Evolutionary conservation across 2,329 filamentous ascomycete genomes (phyloP), one percentile per base, ranked within the genome.

Genomic region (Thermothelomyces thermophilus): DNA sequence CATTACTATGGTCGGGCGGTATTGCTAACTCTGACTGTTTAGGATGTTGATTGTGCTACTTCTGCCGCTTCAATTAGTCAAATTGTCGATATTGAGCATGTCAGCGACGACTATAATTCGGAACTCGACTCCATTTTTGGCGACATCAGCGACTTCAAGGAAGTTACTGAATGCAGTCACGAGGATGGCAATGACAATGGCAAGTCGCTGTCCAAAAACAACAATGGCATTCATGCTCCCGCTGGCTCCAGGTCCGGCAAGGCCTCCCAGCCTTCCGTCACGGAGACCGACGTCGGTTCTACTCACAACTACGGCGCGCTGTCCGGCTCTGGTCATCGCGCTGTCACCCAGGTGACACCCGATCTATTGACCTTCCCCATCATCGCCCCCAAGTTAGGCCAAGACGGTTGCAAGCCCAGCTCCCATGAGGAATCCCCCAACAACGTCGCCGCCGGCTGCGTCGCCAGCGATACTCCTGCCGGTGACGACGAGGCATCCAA

Each of bases 111-210:
- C 22, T 7, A 36, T 17, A 31, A 33, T 8, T 49, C 41, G 17
- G 44, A 51, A n/a, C 2, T 14, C 16, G 46, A 46, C 41, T 52
- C 46, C 26, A 14, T 48, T 8, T 52, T 52, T 17, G 46, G 50
- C 26, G 31, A 42, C 19, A 20, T 33, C 8, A 14, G 24, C 24
- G 33, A 51, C 6, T 14, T 37, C 45, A 22, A 48, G 3, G 37
- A 33, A 17, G 39, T 28, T n/a, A 8, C 34, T 22, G 33, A 7
- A 14, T 20, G 5, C 22, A 19, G 5, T 13, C 10, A 6, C 5
- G 17, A 46, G 22, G 37, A 46, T 14, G 17, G n/a, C 24, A 10
- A 24, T 16, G 33, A 24, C 13, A 24, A 45, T 24, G 43, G 33
- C 28, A 13, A 31, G 13, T 19, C 19, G n/a, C 9, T 31, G 26